Conservation (phyloP, 139 green algal species). For the Chlamydomonas eustigma region DNA sequence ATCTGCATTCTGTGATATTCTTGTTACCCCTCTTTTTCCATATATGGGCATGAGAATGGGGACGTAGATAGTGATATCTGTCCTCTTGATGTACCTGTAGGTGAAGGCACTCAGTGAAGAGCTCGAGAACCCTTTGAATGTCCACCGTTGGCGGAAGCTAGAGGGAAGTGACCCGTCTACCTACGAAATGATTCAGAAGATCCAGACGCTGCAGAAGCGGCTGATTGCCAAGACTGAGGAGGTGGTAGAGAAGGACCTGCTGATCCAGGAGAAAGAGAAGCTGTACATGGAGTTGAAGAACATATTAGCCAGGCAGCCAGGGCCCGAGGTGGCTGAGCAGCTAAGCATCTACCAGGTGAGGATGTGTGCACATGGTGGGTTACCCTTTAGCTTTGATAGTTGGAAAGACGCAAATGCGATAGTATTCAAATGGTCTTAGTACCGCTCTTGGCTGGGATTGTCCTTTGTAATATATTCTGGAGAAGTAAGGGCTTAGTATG, state of each 20-base stretch:
- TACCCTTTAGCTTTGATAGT: too few species aligned
- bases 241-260: slow-evolving; percentile 82
- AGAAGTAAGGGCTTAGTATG: neutral
- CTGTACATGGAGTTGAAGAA: slow-evolving; percentile 90
- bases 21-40: too few species aligned
- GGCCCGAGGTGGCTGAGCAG: slow-evolving; percentile 82
- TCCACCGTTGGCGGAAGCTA: slow-evolving; percentile 90
- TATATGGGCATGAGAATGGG: too few species aligned
- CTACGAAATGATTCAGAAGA: slow-evolving; percentile 95
- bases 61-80: too few species aligned
- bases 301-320: slow-evolving; percentile 80
- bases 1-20: too few species aligned
- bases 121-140: slow-evolving; percentile 92
- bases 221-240: slow-evolving; percentile 90
- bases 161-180: slow-evolving; percentile 84
- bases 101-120: slow-evolving; percentile 86
- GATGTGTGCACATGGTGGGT: neutral
- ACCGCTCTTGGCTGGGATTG: too few species aligned
- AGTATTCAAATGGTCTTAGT: too few species aligned
- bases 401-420: too few species aligned
- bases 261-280: slow-evolving; percentile 90
- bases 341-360: slow-evolving; percentile 71
- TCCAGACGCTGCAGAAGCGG: slow-evolving; percentile 89
- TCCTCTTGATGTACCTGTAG: slow-evolving; percentile 57
- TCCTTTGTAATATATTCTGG: too few species aligned